Conservation (phyloP, 116 monocot species). For the Posidonia oceanica region DNA sequence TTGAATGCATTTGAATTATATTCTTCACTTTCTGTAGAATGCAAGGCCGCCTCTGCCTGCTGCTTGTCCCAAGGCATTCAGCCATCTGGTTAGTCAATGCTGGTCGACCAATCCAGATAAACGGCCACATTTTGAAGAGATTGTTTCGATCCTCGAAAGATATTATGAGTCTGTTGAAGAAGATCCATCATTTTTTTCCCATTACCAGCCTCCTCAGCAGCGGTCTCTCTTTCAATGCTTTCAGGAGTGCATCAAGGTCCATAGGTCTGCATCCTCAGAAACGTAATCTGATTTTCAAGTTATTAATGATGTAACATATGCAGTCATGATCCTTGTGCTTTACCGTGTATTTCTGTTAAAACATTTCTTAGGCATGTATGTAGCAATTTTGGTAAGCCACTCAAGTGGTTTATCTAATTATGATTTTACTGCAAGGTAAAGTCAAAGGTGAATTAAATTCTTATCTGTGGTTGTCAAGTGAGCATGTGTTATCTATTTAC, state of each 20-base stretch:
- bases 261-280: too few species aligned
- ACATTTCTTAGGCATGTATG: too few species aligned
- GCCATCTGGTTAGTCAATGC: conserved; percentile 59
- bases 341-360: too few species aligned
- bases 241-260: neutral
- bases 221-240: neutral
- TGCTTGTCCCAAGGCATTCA: conserved; percentile 57
- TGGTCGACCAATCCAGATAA: conserved; percentile 77
- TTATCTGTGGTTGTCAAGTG: too few species aligned
- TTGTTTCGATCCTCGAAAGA: conserved; percentile 56
- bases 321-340: too few species aligned
- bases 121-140: conserved; percentile 76
- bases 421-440: too few species aligned
- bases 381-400: too few species aligned
- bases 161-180: conserved; percentile 42
- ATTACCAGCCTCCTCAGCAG: conserved; percentile 37
- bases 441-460: too few species aligned
- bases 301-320: too few species aligned
- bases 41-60: conserved; percentile 69
- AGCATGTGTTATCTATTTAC: too few species aligned
- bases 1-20: neutral
- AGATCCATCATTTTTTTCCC: conserved; percentile 60
- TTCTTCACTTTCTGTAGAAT: conserved; percentile 39
- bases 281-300: too few species aligned
- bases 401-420: too few species aligned